Evolutionary conservation across 352 stramenopile species (phyloP).

Genomic region (Phytophthora ramorum): DNA sequence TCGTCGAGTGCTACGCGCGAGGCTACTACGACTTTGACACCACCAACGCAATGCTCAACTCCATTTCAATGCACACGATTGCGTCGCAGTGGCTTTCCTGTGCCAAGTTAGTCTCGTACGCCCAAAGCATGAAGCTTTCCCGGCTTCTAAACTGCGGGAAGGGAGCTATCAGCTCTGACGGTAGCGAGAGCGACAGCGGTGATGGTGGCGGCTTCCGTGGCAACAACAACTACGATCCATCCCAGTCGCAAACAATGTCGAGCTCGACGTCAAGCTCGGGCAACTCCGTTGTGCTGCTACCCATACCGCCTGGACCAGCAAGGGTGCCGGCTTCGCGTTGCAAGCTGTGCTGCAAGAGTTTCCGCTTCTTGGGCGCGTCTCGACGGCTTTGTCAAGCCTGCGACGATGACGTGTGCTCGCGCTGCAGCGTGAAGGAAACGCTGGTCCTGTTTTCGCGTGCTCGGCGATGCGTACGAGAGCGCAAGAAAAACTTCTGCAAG

Average conservation of each 20-base stretch:
- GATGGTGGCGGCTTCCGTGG: constrained; percentile 6
- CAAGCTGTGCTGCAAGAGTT: constrained; percentile 46
- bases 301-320: constrained; percentile 20
- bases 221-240: constrained; percentile 24
- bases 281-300: constrained; percentile 32
- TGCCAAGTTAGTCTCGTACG: constrained; percentile 38
- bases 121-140: constrained; percentile 56
- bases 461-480: constrained; percentile 20
- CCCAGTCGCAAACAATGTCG: constrained; percentile 25
- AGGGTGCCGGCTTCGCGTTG: constrained; percentile 29
- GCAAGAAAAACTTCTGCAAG: constrained; percentile 43
- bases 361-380: constrained; percentile 40
- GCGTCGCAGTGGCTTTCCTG: constrained; percentile 41
- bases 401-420: constrained; percentile 39
- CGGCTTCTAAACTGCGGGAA: constrained; percentile 36
- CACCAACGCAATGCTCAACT: constrained; percentile 47
- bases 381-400: constrained; percentile 38
- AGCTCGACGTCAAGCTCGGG: constrained; percentile 41
- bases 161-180: constrained; percentile 28
- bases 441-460: constrained; percentile 34
- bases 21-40: constrained; percentile 48
- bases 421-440: constrained; percentile 37
- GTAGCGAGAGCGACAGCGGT: constrained; percentile 38
- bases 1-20: constrained; percentile 41
- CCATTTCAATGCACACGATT: constrained; percentile 41